These are phyloP conservation scores for Erodium chrysanthum DNA, from an alignment of 441 rosid species.

Conservation along the genomic window DNA sequence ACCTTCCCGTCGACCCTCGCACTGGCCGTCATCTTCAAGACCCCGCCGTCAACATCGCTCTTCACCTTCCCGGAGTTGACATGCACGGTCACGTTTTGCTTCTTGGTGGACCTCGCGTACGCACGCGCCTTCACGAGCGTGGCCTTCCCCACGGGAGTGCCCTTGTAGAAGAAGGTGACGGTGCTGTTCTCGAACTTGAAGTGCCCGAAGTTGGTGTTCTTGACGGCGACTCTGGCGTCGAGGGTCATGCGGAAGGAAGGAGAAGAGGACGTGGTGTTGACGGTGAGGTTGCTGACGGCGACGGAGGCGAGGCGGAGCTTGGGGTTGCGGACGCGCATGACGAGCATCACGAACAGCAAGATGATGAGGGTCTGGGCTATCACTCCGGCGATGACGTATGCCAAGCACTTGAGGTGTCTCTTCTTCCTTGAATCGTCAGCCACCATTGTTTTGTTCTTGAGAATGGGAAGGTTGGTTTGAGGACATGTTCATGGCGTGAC, in stretches of 20 bases:
- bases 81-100: not conserved
- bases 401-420: not conserved
- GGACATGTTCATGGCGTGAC: not conserved
- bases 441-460: not conserved
- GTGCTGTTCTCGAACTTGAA: conserved; percentile 9
- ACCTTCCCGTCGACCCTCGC: conserved; percentile 1
- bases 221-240: not conserved
- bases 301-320: not conserved
- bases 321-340: not conserved
- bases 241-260: not conserved
- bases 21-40: not conserved
- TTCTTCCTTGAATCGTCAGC: not conserved
- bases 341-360: not conserved
- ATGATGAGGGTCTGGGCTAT: not conserved
- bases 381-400: not conserved
- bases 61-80: not conserved
- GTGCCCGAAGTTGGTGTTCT: conserved; percentile 1
- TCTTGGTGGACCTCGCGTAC: conserved; percentile 1
- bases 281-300: not conserved
- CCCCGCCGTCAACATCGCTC: not conserved
- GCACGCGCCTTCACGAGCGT: conserved; percentile 1
- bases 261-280: no score
- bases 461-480: not conserved
- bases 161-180: conserved; percentile 7
- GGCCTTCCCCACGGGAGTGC: not conserved